These are phyloP conservation scores for Lablab purpureus DNA, from an alignment of 306 rosid genomes.

Conservation along the genomic window DNA sequence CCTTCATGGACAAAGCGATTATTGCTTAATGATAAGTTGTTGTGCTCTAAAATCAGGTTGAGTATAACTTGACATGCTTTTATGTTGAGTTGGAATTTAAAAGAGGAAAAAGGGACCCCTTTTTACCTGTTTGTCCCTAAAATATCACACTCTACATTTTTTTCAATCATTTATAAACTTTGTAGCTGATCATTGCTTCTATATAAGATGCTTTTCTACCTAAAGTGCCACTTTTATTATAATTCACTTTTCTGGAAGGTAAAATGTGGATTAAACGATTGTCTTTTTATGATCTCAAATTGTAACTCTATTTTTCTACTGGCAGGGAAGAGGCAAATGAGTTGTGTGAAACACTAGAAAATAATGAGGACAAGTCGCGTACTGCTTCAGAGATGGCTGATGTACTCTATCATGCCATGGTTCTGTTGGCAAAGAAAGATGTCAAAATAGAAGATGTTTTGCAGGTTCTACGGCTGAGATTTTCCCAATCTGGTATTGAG, in stretches of 20 bases:
- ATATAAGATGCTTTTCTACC: background rate
- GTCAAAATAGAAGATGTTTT: conserved; percentile 88
- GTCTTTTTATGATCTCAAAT: background rate
- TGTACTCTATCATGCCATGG: conserved; percentile 85
- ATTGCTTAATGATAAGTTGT: conserved; percentile 62
- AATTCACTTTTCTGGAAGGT: conserved; percentile 25
- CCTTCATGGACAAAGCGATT: conserved; percentile 85
- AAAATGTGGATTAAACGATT: background rate
- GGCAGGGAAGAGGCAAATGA: conserved; percentile 86
- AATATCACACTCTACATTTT: background rate
- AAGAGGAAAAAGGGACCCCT: background rate
- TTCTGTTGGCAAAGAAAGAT: conserved; percentile 66
- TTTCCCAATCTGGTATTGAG: conserved; percentile 87
- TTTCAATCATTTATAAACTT: background rate
- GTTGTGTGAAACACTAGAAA: conserved; percentile 80
- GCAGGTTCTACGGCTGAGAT: conserved; percentile 71
- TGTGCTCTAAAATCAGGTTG: conserved; percentile 89
- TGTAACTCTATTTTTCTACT: conserved; percentile 33
- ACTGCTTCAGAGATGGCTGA: conserved; percentile 90
- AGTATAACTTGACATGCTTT: conserved; percentile 7
- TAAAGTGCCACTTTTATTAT: background rate
- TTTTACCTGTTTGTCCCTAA: background rate
- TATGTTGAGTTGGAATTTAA: conserved; percentile 27
- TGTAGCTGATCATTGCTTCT: conserved; percentile 15
- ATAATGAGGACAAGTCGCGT: conserved; percentile 67